Conservation (phyloP, 768 basidiomycete species). For the Calocybe gangraenosa region DNA sequence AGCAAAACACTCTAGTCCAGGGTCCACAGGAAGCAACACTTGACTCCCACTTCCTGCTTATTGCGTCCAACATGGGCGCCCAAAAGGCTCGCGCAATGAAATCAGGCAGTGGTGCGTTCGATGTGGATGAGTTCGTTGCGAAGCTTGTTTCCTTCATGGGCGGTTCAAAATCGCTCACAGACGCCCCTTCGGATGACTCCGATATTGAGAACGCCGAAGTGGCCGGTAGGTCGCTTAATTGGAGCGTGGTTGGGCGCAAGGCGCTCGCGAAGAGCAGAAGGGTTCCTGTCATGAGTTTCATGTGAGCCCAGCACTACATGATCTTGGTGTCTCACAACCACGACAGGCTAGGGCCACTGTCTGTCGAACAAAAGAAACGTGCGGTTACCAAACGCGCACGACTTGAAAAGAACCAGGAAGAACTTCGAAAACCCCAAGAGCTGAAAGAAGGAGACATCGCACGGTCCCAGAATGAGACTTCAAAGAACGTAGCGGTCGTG, state of each 20-base stretch:
- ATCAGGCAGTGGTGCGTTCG: constrained; percentile 83
- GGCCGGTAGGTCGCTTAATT: constrained; percentile 53
- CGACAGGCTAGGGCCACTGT: constrained; percentile 87
- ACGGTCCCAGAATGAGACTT: constrained; percentile 84
- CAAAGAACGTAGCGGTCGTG: constrained; percentile 77
- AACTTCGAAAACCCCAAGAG: constrained; percentile 71
- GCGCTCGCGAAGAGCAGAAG: constrained; percentile 78
- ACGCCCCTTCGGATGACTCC: constrained; percentile 38
- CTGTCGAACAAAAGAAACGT: constrained; percentile 81
- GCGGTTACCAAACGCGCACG: constrained; percentile 53
- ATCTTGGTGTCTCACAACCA: constrained; percentile 11
- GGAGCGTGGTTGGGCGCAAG: constrained; percentile 84
- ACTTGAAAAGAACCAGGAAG: constrained; percentile 68
- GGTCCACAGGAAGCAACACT: constrained; percentile 86
- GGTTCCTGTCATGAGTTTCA: constrained; percentile 81
- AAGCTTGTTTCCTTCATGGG: constrained; percentile 77
- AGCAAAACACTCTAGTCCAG: constrained; percentile 43
- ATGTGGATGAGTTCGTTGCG: constrained; percentile 85
- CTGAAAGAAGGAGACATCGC: constrained; percentile 79
- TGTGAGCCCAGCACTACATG: constrained; percentile 47
- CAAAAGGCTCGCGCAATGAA: constrained; percentile 91
- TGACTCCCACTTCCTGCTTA: constrained; percentile 78
- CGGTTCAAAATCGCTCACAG: constrained; percentile 47
- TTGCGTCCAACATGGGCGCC: constrained; percentile 74
- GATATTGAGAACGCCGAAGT: constrained; percentile 52